Percentiles rank a stretch among this genome's conserved stretches.
Conservation (phyloP, 257 asterid species). For the Solanum verrucosum region DNA sequence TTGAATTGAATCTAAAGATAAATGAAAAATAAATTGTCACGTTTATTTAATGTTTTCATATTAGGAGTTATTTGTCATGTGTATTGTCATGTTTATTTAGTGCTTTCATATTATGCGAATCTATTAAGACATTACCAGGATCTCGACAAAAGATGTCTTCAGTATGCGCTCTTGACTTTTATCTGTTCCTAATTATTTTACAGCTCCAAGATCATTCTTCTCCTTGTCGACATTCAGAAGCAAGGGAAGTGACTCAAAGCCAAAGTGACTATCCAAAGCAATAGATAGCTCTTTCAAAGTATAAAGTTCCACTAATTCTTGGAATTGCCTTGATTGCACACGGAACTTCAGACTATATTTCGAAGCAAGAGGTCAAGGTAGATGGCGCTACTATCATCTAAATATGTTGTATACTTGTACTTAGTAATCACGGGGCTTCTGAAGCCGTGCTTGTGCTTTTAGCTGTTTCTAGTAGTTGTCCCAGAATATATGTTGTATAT, state of each 20-base stretch:
- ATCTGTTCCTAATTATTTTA: constrained; percentile 6
- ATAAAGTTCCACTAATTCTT: not conserved
- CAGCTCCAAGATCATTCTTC: constrained; percentile 94
- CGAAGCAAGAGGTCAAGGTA: constrained; percentile 13
- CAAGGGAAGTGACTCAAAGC: constrained; percentile 88
- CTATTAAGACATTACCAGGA: not conserved
- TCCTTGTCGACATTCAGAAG: constrained; percentile 81
- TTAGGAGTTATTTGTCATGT: not conserved
- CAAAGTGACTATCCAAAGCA: constrained; percentile 32
- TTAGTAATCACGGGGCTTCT: constrained; percentile 18
- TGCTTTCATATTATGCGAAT: not conserved
- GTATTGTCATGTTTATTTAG: not conserved
- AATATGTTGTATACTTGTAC: constrained; percentile 6
- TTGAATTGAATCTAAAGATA: not conserved
- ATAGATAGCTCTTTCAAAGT: not conserved
- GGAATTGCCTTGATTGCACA: not conserved
- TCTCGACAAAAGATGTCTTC: not conserved
- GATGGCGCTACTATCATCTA: constrained; percentile 2
- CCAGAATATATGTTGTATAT: constrained; percentile 35
- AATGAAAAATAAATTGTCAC: not conserved
- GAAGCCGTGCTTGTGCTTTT: constrained; percentile 10
- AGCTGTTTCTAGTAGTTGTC: constrained; percentile 20
- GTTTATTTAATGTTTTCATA: not conserved
- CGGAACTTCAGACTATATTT: not conserved
- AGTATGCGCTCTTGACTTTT: not conserved